A percentile compares a stretch with the other conserved stretches of the same genome.
phyloP scores from a whole-genome alignment of 1,284 basidiomycete species.

The Stereum hirsutum region DNA sequence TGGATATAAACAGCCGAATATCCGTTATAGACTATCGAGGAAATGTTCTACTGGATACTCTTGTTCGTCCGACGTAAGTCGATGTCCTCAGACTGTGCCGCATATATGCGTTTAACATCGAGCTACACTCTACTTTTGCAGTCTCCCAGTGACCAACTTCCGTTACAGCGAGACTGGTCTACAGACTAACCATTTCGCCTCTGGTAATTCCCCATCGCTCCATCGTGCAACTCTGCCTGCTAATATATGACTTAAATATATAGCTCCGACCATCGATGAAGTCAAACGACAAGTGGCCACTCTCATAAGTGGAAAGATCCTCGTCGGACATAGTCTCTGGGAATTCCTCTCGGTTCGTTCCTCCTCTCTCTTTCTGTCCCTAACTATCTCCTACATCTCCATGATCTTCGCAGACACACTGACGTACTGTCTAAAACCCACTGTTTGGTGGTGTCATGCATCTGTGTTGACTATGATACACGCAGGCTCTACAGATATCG shows the following conservation, averaged over 20 bases:
- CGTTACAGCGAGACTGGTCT: constrained; percentile 39
- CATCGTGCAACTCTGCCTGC: no score
- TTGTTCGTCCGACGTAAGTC: constrained; percentile 44
- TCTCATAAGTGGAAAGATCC: constrained; percentile 36
- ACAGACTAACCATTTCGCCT: constrained; percentile 26
- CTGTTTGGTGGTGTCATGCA: no score
- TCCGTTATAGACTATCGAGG: constrained; percentile 40
- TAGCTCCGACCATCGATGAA: constrained; percentile 38
- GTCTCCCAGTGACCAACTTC: constrained; percentile 39
- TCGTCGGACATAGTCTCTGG: constrained; percentile 50
- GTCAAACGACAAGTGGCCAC: constrained; percentile 35
- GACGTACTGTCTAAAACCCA: no score
- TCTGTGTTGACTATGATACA: neutral
- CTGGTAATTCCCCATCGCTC: constrained; percentile 31
- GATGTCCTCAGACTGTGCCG: no score
- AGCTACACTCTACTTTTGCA: constrained; percentile 13
- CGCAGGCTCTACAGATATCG: constrained; percentile 39
- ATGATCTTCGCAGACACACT: no score
- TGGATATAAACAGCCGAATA: constrained; percentile 20
- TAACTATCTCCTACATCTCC: no score
- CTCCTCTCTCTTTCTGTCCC: constrained; percentile 1
- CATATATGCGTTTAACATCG: neutral
- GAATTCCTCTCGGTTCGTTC: constrained; percentile 41
- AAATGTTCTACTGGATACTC: constrained; percentile 38
- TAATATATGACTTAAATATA: neutral